Base-by-base conservation (phyloP, 108 stramenopile genomes). In the Nitzschia sp. region DNA sequence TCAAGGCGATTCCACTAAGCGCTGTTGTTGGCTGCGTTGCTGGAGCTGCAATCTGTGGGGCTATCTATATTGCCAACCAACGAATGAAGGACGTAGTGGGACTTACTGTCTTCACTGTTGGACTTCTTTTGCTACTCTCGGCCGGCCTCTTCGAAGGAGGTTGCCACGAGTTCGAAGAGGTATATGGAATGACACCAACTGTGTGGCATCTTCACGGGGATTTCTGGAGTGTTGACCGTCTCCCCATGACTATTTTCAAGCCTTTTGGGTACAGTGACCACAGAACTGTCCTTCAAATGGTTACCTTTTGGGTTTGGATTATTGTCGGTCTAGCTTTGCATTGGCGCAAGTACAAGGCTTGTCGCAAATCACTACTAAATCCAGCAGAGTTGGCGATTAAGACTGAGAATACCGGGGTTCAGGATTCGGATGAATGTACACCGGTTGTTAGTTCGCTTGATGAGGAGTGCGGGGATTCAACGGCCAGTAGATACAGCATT, bases 181-280 rank as follows among this genome's bases (percentile, higher is more conserved):
- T 77, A 10, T 77, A 55, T 25, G 86, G 87, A 41, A 64, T 67
- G 41, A 89, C 87, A 21, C 44, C 60, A 12, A 72, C 65, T 41
- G 79, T 92, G 21, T 92, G 84, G 73, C 53, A 71, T 24, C 46
- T 86, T 50, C 54, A 78, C 10, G 74, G 65, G 41, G 71, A 71
- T 17, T 75, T 82, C 48, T 86, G 86, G 83, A 75, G 69, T 37
- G 68, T 76, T 43, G 78, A 88, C 62, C 56, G 69, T 39, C 67
- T 91, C 6, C 90, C 90, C 8, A 87, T 91, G 83, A 84, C 86
- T 19, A 53, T 91, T 15, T 59, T 91, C 41, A 88, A 91, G 67
- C 85, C 87, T 12, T 91, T 91, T 78, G 90, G 90, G 14, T 91
- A 88, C 76, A 86, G 80, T 41, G 72, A 80, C 41, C 73, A 69